These are phyloP conservation scores for Polytrichum commune DNA, from an alignment of 225 moss, liverwort and hornwort genomes.

Conservation along the genomic window DNA sequence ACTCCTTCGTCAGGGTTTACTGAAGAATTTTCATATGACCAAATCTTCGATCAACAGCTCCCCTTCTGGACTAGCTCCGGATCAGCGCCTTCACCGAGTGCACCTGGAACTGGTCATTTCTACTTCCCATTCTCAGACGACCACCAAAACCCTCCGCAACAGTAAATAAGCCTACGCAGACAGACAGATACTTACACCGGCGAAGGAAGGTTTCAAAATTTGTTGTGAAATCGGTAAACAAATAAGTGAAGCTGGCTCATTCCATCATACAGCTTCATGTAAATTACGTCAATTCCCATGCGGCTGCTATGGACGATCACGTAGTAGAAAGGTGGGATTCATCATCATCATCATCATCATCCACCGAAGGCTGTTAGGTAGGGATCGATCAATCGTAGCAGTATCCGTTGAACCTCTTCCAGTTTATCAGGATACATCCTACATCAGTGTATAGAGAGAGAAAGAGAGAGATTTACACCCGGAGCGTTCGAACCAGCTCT, in stretches of 20 bases:
- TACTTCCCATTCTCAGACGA: conserved; percentile 44
- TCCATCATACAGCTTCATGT: not conserved
- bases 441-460: no score
- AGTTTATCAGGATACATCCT: no score
- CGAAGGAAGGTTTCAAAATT: not conserved
- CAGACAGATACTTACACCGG: no score
- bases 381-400: no score
- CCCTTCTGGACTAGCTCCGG: conserved; percentile 24
- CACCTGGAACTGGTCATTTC: conserved; percentile 10
- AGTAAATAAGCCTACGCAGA: not conserved
- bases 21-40: conserved; percentile 47
- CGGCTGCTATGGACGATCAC: not conserved
- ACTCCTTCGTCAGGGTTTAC: conserved; percentile 3
- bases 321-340: no score
- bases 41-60: conserved; percentile 44
- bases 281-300: not conserved
- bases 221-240: not conserved
- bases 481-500: no score
- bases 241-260: not conserved
- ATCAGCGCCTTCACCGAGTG: conserved; percentile 11
- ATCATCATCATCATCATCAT: no score
- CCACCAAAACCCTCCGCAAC: conserved; percentile 15
- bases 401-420: no score
- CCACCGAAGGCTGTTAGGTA: no score
- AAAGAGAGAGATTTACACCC: no score